Percentiles rank a stretch among this genome's conserved stretches.
These are phyloP conservation scores for Aureobasidium uvarum DNA, from an alignment of 2,329 filamentous ascomycete genomes.

Conservation along the genomic window DNA sequence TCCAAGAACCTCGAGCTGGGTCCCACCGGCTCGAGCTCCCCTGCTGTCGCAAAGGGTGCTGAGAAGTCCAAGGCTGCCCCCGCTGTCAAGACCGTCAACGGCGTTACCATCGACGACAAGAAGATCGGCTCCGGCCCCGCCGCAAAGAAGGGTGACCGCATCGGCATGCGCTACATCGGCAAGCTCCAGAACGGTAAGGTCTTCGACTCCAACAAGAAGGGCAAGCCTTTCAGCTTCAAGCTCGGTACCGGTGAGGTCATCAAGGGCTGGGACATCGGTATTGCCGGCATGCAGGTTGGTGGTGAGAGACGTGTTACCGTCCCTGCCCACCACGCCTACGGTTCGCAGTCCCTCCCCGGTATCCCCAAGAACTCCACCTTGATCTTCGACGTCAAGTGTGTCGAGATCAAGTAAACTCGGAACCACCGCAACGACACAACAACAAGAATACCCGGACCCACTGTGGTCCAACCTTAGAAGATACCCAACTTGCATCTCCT, in stretches of 20 bases:
- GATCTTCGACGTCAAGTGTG: constrained; percentile 71
- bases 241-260: constrained; percentile 94
- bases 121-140: constrained; percentile 81
- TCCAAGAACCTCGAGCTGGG: constrained; percentile 98
- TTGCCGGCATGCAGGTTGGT: constrained; percentile 87
- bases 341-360: constrained; percentile 73
- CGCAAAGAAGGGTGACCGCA: constrained; percentile 85
- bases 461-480: constrained; percentile 19
- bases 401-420: constrained; percentile 47
- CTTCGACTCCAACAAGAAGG: constrained; percentile 98
- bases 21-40: constrained; percentile 68
- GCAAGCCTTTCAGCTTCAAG: constrained; percentile 95
- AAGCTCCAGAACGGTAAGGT: constrained; percentile 90
- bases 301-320: constrained; percentile 92
- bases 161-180: constrained; percentile 96
- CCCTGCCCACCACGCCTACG: constrained; percentile 84
- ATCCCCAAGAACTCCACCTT: constrained; percentile 91
- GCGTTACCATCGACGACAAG: constrained; percentile 93
- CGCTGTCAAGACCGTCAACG: constrained; percentile 76
- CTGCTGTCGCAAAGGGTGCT: constrained; percentile 38
- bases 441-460: constrained; percentile 9
- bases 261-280: constrained; percentile 96
- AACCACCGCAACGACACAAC: neutral
- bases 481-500: constrained; percentile 32
- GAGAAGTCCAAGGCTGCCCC: constrained; percentile 53